These are phyloP conservation scores for Cercospora sojina DNA, from an alignment of 2,329 filamentous ascomycete genomes.

Conservation along the genomic window DNA sequence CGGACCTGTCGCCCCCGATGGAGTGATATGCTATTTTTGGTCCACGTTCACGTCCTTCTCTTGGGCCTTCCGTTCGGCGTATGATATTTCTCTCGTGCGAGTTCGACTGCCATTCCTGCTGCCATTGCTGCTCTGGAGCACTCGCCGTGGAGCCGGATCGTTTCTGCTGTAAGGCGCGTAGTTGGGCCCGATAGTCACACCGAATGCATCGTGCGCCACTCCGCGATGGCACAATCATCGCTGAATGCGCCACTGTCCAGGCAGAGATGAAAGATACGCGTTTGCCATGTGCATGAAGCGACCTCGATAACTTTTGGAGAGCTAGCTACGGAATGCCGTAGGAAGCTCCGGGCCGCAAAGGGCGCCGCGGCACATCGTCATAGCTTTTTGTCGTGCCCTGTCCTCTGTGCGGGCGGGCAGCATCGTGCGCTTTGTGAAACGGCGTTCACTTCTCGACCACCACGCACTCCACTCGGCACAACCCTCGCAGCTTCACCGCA, in stretches of 20 bases:
- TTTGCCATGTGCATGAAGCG: background rate
- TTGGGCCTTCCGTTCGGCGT: background rate
- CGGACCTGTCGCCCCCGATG: background rate
- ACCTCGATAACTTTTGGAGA: background rate
- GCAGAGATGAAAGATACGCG: background rate
- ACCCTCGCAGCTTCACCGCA: background rate
- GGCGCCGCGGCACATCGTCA: slow-evolving; percentile 5
- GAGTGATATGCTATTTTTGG: background rate
- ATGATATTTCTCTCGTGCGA: background rate
- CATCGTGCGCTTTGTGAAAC: slow-evolving; percentile 4
- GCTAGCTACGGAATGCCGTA: slow-evolving; percentile 4
- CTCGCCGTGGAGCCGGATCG: slow-evolving; percentile 28
- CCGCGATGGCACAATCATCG: slow-evolving; percentile 23
- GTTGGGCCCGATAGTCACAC: slow-evolving; percentile 40
- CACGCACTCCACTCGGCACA: background rate
- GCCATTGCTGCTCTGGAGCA: background rate
- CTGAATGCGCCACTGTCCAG: background rate
- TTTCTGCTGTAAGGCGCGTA: slow-evolving; percentile 33
- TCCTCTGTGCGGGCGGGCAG: background rate
- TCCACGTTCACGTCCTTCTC: background rate
- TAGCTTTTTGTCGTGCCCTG: background rate
- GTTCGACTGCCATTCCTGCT: background rate
- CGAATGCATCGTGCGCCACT: slow-evolving; percentile 39
- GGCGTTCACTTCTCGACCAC: background rate
- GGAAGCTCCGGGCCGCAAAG: background rate